A percentile compares a stretch with the other conserved stretches of the same genome.
phyloP scores from a whole-genome alignment of 768 basidiomycete species.

The Amanita rimosa region DNA sequence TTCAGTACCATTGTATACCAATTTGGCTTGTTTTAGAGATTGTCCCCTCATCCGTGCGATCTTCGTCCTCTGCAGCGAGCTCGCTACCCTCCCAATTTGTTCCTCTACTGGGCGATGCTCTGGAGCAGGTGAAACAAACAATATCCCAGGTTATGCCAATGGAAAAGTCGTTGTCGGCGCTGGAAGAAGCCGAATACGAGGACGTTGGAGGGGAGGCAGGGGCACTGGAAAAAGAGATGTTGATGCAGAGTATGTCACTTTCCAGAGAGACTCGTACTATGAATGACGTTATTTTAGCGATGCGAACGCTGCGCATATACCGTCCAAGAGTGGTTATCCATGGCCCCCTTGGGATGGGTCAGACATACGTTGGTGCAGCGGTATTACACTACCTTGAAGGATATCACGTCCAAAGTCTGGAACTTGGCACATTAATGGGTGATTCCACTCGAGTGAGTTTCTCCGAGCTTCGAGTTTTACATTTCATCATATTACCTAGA shows the following conservation, averaged over 20 bases:
- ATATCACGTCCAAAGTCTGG: conserved; percentile 88
- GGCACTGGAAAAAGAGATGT: conserved; percentile 81
- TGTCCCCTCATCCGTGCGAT: conserved; percentile 89
- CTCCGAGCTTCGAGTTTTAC: background rate
- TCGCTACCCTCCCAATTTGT: conserved; percentile 79
- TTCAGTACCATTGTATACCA: background rate
- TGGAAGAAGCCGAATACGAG: conserved; percentile 95
- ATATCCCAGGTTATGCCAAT: conserved; percentile 71
- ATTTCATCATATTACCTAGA: conserved; percentile 30
- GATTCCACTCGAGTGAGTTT: conserved; percentile 77
- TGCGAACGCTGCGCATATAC: conserved; percentile 86
- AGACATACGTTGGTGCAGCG: conserved; percentile 81
- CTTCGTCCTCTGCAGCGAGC: conserved; percentile 75
- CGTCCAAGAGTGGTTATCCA: conserved; percentile 80
- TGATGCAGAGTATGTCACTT: conserved; percentile 62
- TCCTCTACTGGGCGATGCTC: conserved; percentile 56
- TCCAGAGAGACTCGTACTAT: background rate
- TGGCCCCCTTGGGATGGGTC: conserved; percentile 84
- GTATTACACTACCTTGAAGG: conserved; percentile 92
- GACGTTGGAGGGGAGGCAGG: conserved; percentile 64
- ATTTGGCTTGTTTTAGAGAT: conserved; percentile 46
- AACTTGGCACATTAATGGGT: conserved; percentile 78
- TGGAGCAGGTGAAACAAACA: conserved; percentile 62
- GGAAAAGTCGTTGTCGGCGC: conserved; percentile 68
- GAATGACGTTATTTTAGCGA: conserved; percentile 34